Percentiles rank a stretch among this genome's conserved stretches.
Conservation (phyloP, 805 yeast species). For the Metschnikowia dekortorum region DNA sequence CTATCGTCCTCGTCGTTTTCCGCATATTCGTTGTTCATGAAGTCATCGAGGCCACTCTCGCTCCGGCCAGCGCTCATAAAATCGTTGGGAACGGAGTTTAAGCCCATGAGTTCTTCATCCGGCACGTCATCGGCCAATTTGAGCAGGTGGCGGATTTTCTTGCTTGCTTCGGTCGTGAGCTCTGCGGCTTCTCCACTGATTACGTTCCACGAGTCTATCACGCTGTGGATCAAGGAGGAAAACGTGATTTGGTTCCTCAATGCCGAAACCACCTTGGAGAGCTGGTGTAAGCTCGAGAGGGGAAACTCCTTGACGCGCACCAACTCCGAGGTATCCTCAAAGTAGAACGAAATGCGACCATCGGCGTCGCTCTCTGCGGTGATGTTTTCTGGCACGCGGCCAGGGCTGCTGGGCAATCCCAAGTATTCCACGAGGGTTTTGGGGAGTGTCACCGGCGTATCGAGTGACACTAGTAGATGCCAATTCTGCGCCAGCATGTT, state of each 20-base stretch:
- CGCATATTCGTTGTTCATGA: conserved; percentile 19
- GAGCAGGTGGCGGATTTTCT: conserved; percentile 31
- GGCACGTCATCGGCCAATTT: conserved; percentile 34
- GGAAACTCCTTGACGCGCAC: conserved; percentile 21
- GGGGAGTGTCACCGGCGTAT: conserved; percentile 26
- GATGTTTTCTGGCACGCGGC: conserved; percentile 1
- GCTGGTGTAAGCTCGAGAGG: conserved; percentile 22
- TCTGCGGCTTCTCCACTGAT: conserved; percentile 14
- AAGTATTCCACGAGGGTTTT: conserved; percentile 26
- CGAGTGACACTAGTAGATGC: conserved; percentile 24
- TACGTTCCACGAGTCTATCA: conserved; percentile 3
- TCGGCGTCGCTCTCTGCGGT: not conserved
- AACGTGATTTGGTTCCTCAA: conserved; percentile 31
- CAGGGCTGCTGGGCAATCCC: conserved; percentile 16
- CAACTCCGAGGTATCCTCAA: conserved; percentile 15
- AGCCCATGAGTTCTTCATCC: conserved; percentile 35
- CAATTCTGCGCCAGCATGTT: conserved; percentile 15
- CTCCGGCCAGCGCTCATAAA: conserved; percentile 10
- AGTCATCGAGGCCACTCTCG: conserved; percentile 22
- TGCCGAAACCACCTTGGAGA: conserved; percentile 24
- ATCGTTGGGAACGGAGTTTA: conserved; percentile 24
- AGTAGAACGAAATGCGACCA: conserved; percentile 1
- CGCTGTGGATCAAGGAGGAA: conserved; percentile 13
- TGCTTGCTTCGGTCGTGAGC: conserved; percentile 13
- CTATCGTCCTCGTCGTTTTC: conserved; percentile 7